Conservation (phyloP, 1,139 yeast species). For the Suhomyces maxii region DNA sequence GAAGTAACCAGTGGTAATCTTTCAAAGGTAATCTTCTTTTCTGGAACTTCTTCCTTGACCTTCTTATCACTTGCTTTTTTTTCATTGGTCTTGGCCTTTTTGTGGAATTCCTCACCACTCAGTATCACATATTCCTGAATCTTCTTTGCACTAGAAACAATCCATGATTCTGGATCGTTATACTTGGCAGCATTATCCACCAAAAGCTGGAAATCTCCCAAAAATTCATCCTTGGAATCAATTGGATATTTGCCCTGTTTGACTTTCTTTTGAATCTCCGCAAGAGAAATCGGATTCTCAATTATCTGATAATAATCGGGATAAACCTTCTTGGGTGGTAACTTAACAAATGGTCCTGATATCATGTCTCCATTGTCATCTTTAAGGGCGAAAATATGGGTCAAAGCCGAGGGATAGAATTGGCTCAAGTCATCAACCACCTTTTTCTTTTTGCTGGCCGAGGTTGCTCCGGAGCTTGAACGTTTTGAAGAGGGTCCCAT, state of each 20-base stretch:
- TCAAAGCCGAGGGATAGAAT: constrained; percentile 30
- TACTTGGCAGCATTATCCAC: constrained; percentile 60
- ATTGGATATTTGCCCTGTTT: constrained; percentile 32
- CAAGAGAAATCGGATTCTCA: constrained; percentile 62
- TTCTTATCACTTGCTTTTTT: constrained; percentile 14
- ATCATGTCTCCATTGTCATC: constrained; percentile 36
- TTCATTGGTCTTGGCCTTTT: constrained; percentile 1
- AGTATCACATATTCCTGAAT: constrained; percentile 46
- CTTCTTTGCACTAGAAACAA: constrained; percentile 55
- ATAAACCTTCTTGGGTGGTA: constrained; percentile 73
- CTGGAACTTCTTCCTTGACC: constrained; percentile 8
- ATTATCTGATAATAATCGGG: constrained; percentile 81
- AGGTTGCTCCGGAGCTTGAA: constrained; percentile 7
- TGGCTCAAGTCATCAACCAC: constrained; percentile 22
- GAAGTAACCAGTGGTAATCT: constrained; percentile 26
- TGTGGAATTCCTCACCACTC: constrained; percentile 32
- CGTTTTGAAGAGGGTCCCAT: constrained; percentile 15
- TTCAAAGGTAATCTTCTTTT: constrained; percentile 18
- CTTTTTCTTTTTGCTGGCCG: constrained; percentile 18
- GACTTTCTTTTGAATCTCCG: constrained; percentile 58
- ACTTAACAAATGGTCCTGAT: constrained; percentile 58
- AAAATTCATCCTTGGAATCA: constrained; percentile 38
- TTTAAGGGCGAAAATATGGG: constrained; percentile 26
- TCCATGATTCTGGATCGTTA: constrained; percentile 62
- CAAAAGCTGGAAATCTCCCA: constrained; percentile 56